A percentile compares a stretch with the other conserved stretches of the same genome.
Conservation (phyloP, 192 early-diverging fungal species). For the Oehlia diaphana region DNA sequence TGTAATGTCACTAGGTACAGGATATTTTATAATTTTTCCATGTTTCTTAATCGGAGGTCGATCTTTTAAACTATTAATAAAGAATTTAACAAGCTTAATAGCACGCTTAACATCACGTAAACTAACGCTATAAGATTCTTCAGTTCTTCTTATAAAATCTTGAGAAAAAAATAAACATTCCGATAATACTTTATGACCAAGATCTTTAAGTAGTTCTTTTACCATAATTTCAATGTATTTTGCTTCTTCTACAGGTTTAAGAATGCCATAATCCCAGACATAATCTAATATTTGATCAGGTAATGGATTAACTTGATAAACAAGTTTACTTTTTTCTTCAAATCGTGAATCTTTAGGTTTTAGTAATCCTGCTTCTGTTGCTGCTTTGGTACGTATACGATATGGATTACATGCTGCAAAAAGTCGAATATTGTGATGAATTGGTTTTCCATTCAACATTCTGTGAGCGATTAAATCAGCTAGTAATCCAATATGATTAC, state of each 20-base stretch:
- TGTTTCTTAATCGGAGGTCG: background rate
- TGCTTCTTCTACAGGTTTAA: background rate
- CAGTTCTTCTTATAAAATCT: conserved; percentile 19
- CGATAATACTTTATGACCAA: background rate
- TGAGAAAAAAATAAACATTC: conserved; percentile 27
- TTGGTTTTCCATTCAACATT: conserved; percentile 1
- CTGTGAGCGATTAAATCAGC: conserved; percentile 19
- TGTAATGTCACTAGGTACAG: background rate
- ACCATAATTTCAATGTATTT: conserved; percentile 19
- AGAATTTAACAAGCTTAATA: conserved; percentile 14
- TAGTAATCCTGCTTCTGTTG: conserved; percentile 18
- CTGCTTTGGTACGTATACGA: conserved; percentile 12
- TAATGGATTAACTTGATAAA: conserved; percentile 23
- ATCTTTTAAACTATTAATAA: background rate
- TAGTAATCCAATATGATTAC: conserved; percentile 22
- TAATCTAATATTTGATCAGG: conserved; percentile 27
- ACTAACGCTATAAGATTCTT: conserved; percentile 31
- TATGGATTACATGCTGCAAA: conserved; percentile 33
- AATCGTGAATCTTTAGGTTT: background rate
- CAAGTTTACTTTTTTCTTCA: conserved; percentile 27
- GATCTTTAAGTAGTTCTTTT: background rate
- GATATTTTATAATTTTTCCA: background rate
- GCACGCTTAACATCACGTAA: conserved; percentile 28
- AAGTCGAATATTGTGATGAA: conserved; percentile 25
- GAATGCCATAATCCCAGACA: conserved; percentile 26